Evolutionary conservation across 345 rosid genomes (phyloP), one percentile per base, ranked within the genome.

Genomic region (Eucalyptus curtisii): DNA sequence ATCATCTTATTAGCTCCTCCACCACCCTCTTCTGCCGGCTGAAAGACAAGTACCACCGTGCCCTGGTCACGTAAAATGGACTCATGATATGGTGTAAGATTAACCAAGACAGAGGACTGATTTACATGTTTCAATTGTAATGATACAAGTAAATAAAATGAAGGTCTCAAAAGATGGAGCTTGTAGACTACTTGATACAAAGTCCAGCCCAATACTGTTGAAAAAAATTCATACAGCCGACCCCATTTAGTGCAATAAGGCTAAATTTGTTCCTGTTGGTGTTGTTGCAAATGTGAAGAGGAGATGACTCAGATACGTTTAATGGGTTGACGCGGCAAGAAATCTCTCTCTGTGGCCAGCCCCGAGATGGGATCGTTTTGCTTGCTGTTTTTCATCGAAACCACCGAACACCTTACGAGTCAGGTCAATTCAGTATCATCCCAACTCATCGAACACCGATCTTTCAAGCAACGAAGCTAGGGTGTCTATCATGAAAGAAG

Each of bases 1-100:
- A 97, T 80, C 90, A 98, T 93, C 88, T 91, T 91, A 92, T 94
- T 96, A 47, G 99, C 99, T 48, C 98, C 99, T 57, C 97, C 98
- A 81, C 95, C 94, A 87, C 97, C 99, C 95, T 98, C 99, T 92
- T 98, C 99, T 10, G 97, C 99, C 37, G 99, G 99, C 92, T 98
- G 99, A 87, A 98, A 98, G 64, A 98, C 91, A 50, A 97, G 95
- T 88, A 96, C 93, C 68, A 96, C 93, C 13, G 99, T 98, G 50
- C 99, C 99, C 99, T 97, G 91, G 76, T 24, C 82, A 68, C 86
- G 86, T 85, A 31, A 76, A 68, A 37, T 48, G 59, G 12, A 64
- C 42, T 8, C 49, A 40, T 49, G 55, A 31, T n/a, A 50, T 8
- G 25, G 59, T 6, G 53, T n/a, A 47, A 45, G 86, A 48, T 47